Evolutionary conservation across 2,329 filamentous ascomycete species (phyloP), one percentile per base, ranked within the genome.

Genomic region (Esteya vermicola): DNA sequence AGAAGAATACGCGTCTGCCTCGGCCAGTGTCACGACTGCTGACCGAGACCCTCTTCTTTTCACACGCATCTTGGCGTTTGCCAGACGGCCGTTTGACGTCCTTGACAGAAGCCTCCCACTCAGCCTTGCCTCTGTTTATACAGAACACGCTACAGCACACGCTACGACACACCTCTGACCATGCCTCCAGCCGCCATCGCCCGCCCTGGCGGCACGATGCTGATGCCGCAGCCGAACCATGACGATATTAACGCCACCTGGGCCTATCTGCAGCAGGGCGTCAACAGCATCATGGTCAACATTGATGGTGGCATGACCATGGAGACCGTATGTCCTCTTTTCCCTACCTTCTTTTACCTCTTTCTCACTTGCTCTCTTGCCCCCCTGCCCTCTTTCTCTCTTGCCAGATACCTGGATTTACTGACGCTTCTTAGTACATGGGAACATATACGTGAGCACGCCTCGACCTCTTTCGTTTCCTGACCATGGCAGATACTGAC

Each of bases 241-340:
- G 49, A 50, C 22, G 47, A 51, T 9, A 50, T 51, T 20, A 39
- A 51, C 22, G 40, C 42, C n/a, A 50, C 49, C 64, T 98, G 91
- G 91, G 68, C 70, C 43, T 96, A 93, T 59, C 70, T 98, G 39
- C 81, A 95, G 59, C 70, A 71, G 45, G 88, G 89, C 48, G 86
- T 98, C 50, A 78, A 85, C 48, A 84, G 81, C 57, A 93, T 98
- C 55, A 96, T 98, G 89, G 75, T 77, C 51, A 83, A 93, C 54
- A 70, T 96, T 22, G 83, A 89, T 53, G 81, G 85, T 49, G 91
- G 91, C 45, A 83, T 98, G 62, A 88, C 95, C 54, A 86, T 96
- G 78, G 76, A 81, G 52, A 89, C 85, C 51, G 78, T 83, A 65
- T 54, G 74, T 42, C 9, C 25, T 26, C 13, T 26, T 26, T 23